Evolutionary conservation across 2,329 filamentous ascomycete species (phyloP).

Genomic region (Phoma sp.): DNA sequence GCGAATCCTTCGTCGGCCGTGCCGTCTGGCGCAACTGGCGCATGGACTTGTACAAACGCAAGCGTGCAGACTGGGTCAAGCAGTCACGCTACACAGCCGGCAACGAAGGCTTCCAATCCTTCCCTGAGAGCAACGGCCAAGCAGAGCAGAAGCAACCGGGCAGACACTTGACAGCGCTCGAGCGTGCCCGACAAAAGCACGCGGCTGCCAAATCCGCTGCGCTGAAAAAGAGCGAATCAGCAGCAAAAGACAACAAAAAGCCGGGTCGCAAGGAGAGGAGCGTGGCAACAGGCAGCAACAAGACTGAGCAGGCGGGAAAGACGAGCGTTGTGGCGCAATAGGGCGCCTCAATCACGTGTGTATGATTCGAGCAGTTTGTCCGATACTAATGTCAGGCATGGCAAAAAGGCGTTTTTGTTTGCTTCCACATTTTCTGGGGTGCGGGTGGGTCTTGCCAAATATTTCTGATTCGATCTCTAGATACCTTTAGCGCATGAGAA

Average conservation of each 20-base stretch:
- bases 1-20: conserved; percentile 70
- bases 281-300: conserved; percentile 19
- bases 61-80: conserved; percentile 68
- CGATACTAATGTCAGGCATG: conserved; percentile 22
- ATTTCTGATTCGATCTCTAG: conserved; percentile 38
- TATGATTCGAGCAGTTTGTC: conserved; percentile 5
- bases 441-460: conserved; percentile 17
- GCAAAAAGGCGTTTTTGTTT: conserved; percentile 31
- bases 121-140: conserved; percentile 53
- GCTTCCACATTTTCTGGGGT: conserved; percentile 8
- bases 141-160: conserved; percentile 32
- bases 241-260: conserved; percentile 32
- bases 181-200: conserved; percentile 65
- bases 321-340: conserved; percentile 36
- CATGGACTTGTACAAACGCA: conserved; percentile 74
- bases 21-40: conserved; percentile 78
- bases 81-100: conserved; percentile 63
- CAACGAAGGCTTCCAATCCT: conserved; percentile 59
- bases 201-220: conserved; percentile 55
- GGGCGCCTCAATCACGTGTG: conserved; percentile 16
- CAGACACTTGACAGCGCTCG: conserved; percentile 52
- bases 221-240: conserved; percentile 41
- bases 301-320: conserved; percentile 30
- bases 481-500: conserved; percentile 39
- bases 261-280: conserved; percentile 27